Evolutionary conservation across 768 basidiomycete species (phyloP).

Genomic region (Lactarius evosmus): DNA sequence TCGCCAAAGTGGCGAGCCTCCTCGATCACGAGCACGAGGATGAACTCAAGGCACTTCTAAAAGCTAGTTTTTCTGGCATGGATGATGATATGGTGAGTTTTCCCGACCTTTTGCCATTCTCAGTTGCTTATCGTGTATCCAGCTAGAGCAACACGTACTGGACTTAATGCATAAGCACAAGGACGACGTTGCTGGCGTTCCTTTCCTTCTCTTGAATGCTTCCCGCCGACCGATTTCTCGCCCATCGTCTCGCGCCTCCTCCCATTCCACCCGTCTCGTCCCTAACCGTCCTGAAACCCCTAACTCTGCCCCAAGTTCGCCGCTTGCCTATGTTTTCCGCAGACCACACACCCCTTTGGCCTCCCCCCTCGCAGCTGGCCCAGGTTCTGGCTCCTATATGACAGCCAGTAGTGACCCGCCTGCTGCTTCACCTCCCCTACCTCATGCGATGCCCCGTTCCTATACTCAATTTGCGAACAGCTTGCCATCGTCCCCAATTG

Average conservation of each 20-base stretch:
- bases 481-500: constrained; percentile 78
- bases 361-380: constrained; percentile 67
- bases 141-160: constrained; percentile 86
- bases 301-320: constrained; percentile 69
- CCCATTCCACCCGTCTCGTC: constrained; percentile 60
- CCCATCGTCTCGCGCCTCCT: constrained; percentile 76
- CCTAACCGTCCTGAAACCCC: constrained; percentile 72
- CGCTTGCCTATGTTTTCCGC: constrained; percentile 69
- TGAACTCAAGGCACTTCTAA: constrained; percentile 72
- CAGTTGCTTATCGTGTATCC: constrained; percentile 22
- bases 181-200: constrained; percentile 79
- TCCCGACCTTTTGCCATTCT: background rate
- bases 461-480: constrained; percentile 71
- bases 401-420: constrained; percentile 51
- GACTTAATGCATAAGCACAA: constrained; percentile 95
- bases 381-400: constrained; percentile 54
- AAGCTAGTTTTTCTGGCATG: constrained; percentile 56
- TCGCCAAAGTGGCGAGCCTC: constrained; percentile 67
- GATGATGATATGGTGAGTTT: constrained; percentile 63
- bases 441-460: constrained; percentile 53
- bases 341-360: constrained; percentile 76
- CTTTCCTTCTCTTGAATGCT: constrained; percentile 79
- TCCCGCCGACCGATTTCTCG: constrained; percentile 75
- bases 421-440: constrained; percentile 63
- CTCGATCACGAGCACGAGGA: constrained; percentile 86